A percentile compares a stretch with the other conserved stretches of the same genome.
Evolutionary conservation across 345 rosid genomes (phyloP).

Genomic region (Lepidium sativum): DNA sequence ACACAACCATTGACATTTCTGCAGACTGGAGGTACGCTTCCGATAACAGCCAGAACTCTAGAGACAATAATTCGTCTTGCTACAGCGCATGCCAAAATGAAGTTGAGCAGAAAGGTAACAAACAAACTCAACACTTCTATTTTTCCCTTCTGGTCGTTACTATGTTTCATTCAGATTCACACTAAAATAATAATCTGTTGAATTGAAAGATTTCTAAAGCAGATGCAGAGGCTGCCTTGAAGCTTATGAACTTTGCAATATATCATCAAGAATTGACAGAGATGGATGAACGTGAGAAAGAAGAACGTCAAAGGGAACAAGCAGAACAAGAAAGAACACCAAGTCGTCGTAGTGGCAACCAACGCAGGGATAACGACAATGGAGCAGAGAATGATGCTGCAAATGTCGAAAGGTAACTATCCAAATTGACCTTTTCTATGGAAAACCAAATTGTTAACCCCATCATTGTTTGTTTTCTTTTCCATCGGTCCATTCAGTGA

Average conservation of each 20-base stretch:
- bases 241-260: constrained; percentile 88
- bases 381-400: constrained; percentile 19
- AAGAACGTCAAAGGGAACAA: constrained; percentile 52
- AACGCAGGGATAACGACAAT: constrained; percentile 9
- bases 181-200: neutral
- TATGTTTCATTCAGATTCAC: neutral
- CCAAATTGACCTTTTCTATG: neutral
- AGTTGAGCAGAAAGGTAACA: constrained; percentile 76
- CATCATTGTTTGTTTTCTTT: neutral
- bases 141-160: neutral
- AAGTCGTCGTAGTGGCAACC: constrained; percentile 30
- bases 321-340: constrained; percentile 40
- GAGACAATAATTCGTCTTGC: constrained; percentile 98
- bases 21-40: constrained; percentile 98
- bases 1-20: constrained; percentile 4
- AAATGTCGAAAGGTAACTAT: constrained; percentile 40
- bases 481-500: constrained; percentile 20
- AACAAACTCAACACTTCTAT: neutral
- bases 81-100: constrained; percentile 95
- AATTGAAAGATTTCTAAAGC: constrained; percentile 52
- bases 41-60: constrained; percentile 92
- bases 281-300: constrained; percentile 94
- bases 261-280: constrained; percentile 92
- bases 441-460: neutral
- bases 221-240: constrained; percentile 90